These are phyloP conservation scores for Blepharisma japonicum DNA, from an alignment of 73 alveolate species.

Conservation along the genomic window DNA sequence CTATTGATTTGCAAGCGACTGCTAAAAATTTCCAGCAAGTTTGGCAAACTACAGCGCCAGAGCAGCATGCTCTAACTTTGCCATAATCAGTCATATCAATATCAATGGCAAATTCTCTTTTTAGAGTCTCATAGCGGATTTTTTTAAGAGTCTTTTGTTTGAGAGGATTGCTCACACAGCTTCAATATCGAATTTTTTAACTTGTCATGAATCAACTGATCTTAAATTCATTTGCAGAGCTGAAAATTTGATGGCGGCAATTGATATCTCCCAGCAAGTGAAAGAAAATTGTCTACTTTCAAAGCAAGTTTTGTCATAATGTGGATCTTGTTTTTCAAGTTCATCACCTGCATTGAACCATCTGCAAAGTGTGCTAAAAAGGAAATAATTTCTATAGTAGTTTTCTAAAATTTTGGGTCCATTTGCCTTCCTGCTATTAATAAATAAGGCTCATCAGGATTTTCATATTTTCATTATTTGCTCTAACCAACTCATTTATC, in stretches of 20 bases:
- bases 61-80: constrained; percentile 95
- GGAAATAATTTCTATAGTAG: too few species aligned
- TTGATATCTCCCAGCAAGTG: constrained; percentile 79
- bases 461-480: constrained; percentile 79
- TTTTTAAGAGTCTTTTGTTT: constrained; percentile 63
- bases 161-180: constrained; percentile 67
- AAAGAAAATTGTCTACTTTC: constrained; percentile 71
- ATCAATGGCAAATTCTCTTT: constrained; percentile 95
- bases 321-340: too few species aligned
- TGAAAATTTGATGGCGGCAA: constrained; percentile 77
- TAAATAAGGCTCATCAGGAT: constrained; percentile 86
- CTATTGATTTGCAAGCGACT: constrained; percentile 81
- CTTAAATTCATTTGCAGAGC: constrained; percentile 64
- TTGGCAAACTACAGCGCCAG: constrained; percentile 90
- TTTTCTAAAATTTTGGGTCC: too few species aligned
- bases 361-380: too few species aligned
- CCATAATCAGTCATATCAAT: constrained; percentile 98
- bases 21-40: constrained; percentile 94
- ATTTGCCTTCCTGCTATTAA: too few species aligned
- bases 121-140: constrained; percentile 29
- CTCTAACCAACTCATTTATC: constrained; percentile 74
- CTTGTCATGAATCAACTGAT: constrained; percentile 50
- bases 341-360: too few species aligned
- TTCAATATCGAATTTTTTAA: constrained; percentile 94
- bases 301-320: too few species aligned